Evolutionary conservation across 768 basidiomycete genomes (phyloP), one percentile per base, ranked within the genome.

Genomic region (Boletus insuetus): DNA sequence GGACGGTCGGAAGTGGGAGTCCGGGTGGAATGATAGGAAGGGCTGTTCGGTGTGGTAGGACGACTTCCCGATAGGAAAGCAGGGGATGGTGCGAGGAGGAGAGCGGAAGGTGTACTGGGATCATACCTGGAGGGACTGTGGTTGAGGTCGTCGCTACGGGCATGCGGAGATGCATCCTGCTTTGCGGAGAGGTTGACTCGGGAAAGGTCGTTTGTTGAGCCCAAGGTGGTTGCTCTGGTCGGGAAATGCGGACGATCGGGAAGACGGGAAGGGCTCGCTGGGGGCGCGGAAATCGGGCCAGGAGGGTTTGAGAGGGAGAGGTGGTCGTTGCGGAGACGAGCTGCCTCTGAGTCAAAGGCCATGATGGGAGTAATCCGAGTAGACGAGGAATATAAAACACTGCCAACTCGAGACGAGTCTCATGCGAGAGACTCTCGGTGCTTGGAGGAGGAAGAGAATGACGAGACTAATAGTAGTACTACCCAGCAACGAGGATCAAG

Each of bases 91-190:
- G 74, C 71, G 42, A 79, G 75, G 61, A 80, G 77, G 59, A 66
- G 62, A 1, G 58, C 45, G 41, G 59, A 43, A 10, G 60, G 54
- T 11, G 42, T 35, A 43, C 17, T 48, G 32, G n/a, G 38, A 50
- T 66, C 64, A 46, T 54, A 46, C 47, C 62, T 61, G 4, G 58
- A 58, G 13, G 54, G 51, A 3, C 34, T 63, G 68, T 89, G 88
- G 70, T 82, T 86, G 49, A 89, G 74, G 74, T 89, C 89, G 64
- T 71, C 79, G 73, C 88, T 91, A 51, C 80, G 84, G 55, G 86
- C 74, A 66, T 86, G 82, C 55, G 80, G 64, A 39, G 63, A 61
- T 11, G 63, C 58, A 62, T 69, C 71, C 61, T 69, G 64, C 58
- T 65, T 72, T 22, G 60, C 46, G n/a, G 69, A 55, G 66, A 78